These are phyloP conservation scores for Aegilops speltoides DNA, from an alignment of 176 grass and related monocot genomes.

Conservation along the genomic window DNA sequence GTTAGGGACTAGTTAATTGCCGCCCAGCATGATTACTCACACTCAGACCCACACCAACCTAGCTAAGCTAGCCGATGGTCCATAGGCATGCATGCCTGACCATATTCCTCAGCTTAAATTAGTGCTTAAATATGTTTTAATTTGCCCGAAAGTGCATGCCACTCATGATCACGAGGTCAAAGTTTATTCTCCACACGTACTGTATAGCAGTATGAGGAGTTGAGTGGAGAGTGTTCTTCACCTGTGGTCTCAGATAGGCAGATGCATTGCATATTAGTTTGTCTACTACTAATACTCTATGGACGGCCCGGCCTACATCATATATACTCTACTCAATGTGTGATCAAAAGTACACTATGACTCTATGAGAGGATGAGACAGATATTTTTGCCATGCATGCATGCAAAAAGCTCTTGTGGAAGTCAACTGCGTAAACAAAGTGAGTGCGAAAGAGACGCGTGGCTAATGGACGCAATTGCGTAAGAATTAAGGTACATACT, in stretches of 20 bases:
- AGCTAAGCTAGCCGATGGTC: constrained; percentile 7
- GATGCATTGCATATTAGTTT: background rate
- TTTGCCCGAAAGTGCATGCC: background rate
- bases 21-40: background rate
- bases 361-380: background rate
- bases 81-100: constrained; percentile 30
- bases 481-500: constrained; percentile 39
- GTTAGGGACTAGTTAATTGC: constrained; percentile 21
- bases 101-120: constrained; percentile 20
- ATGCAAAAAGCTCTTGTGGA: background rate
- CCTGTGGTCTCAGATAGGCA: background rate
- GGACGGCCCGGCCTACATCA: background rate
- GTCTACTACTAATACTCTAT: constrained; percentile 1
- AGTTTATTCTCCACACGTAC: constrained; percentile 12
- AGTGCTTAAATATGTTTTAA: constrained; percentile 31
- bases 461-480: constrained; percentile 36
- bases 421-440: constrained; percentile 48
- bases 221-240: constrained; percentile 28
- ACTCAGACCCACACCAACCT: background rate
- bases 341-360: background rate
- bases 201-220: background rate
- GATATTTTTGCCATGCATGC: background rate
- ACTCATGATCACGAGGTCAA: constrained; percentile 29
- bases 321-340: background rate
- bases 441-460: constrained; percentile 16